A percentile compares a stretch with the other conserved stretches of the same genome.
phyloP scores from a whole-genome alignment of 768 basidiomycete species.

The Mycena amicta region DNA sequence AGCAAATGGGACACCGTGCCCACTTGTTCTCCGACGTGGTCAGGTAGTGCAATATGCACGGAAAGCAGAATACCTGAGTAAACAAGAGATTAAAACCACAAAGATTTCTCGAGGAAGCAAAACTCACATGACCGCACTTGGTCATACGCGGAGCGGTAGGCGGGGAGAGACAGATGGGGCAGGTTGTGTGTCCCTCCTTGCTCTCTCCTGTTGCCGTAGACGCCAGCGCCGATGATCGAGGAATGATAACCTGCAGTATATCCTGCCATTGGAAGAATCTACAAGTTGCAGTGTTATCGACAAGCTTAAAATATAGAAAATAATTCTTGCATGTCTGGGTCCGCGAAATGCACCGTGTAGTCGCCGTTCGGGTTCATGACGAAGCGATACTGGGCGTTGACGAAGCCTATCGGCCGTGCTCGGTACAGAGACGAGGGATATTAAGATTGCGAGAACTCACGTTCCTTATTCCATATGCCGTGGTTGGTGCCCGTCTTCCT shows the following conservation, averaged over 20 bases:
- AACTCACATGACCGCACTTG: constrained; percentile 94
- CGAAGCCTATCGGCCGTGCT: constrained; percentile 65
- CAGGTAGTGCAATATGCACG: constrained; percentile 91
- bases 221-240: constrained; percentile 75
- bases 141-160: constrained; percentile 92
- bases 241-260: constrained; percentile 92
- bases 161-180: constrained; percentile 94
- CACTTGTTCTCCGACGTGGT: constrained; percentile 86
- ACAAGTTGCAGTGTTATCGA: constrained; percentile 12
- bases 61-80: constrained; percentile 86
- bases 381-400: constrained; percentile 96
- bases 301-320: constrained; percentile 14
- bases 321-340: constrained; percentile 87
- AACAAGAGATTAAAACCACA: constrained; percentile 7
- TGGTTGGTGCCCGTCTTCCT: constrained; percentile 65
- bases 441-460: constrained; percentile 54
- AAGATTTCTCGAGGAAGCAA: constrained; percentile 13
- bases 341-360: constrained; percentile 94
- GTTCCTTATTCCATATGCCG: constrained; percentile 88
- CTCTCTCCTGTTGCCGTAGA: constrained; percentile 54
- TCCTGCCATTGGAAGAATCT: constrained; percentile 97
- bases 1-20: constrained; percentile 95
- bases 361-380: constrained; percentile 90
- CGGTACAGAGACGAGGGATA: constrained; percentile 13
- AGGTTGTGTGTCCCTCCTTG: constrained; percentile 68